Conservation (phyloP, 2,329 filamentous ascomycete genomes). For the Pezicula radicicola region DNA sequence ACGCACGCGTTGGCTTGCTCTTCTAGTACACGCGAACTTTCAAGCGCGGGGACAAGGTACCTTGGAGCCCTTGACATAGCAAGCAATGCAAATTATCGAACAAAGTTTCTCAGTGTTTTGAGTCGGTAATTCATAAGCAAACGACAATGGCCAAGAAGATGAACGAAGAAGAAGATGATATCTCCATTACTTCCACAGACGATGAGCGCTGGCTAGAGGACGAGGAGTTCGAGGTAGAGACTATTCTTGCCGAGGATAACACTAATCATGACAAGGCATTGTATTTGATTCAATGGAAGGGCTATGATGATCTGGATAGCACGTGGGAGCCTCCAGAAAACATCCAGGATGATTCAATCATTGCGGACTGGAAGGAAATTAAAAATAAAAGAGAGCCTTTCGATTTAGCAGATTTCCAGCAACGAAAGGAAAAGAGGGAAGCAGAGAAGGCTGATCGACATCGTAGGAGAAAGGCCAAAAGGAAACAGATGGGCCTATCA, state of each 20-base stretch:
- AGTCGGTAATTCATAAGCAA: constrained; percentile 1
- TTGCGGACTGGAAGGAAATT: constrained; percentile 25
- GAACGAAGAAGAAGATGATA: constrained; percentile 31
- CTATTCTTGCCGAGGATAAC: constrained; percentile 45
- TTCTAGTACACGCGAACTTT: no score
- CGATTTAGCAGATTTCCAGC: constrained; percentile 17
- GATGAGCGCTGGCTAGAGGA: constrained; percentile 12
- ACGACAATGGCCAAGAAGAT: no score
- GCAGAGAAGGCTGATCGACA: constrained; percentile 15
- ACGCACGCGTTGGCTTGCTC: no score
- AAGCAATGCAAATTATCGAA: no score
- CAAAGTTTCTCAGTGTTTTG: constrained; percentile 5
- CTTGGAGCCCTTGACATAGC: no score
- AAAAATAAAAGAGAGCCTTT: constrained; percentile 15
- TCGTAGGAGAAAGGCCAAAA: constrained; percentile 16
- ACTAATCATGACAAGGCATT: constrained; percentile 29
- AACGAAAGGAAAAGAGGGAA: neutral
- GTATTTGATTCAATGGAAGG: constrained; percentile 65
- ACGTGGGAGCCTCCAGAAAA: constrained; percentile 49
- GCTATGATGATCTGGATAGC: constrained; percentile 52
- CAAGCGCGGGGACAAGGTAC: no score
- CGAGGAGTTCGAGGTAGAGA: constrained; percentile 37
- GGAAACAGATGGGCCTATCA: constrained; percentile 9
- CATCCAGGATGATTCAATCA: constrained; percentile 35
- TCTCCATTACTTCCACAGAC: constrained; percentile 53